phyloP scores from a whole-genome alignment of 345 rosid species.

The Gossypium longicalyx region DNA sequence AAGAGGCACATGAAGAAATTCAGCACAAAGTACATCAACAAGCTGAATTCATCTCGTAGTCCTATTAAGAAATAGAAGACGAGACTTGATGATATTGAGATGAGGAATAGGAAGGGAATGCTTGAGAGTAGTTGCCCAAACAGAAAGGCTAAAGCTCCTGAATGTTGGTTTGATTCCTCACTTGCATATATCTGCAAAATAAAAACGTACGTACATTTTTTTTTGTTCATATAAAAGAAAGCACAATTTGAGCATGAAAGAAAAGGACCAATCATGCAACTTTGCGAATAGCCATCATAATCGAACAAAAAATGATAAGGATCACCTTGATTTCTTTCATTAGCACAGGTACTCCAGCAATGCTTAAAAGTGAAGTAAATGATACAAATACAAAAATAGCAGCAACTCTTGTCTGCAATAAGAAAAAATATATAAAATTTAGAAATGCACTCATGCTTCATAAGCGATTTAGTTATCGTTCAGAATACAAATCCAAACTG shows the following conservation, averaged over 20 bases:
- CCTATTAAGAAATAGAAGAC: slow-evolving; percentile 91
- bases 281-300: neutral
- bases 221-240: neutral
- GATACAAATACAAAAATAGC: slow-evolving; percentile 82
- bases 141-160: slow-evolving; percentile 81
- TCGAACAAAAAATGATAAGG: neutral
- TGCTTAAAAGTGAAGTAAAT: slow-evolving; percentile 80
- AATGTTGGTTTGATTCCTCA: slow-evolving; percentile 85
- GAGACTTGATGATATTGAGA: slow-evolving; percentile 93
- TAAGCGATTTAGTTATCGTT: neutral
- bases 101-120: slow-evolving; percentile 93
- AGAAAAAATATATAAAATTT: slow-evolving; percentile 21
- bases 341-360: slow-evolving; percentile 73
- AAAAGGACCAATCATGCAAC: neutral
- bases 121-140: slow-evolving; percentile 91
- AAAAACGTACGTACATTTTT: neutral
- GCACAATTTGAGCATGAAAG: neutral
- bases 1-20: slow-evolving; percentile 88
- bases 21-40: slow-evolving; percentile 97
- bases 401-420: slow-evolving; percentile 76
- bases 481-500: neutral
- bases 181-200: slow-evolving; percentile 61
- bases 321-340: slow-evolving; percentile 77
- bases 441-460: neutral
- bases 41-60: slow-evolving; percentile 77